Evolutionary conservation across 495 filamentous ascomycete species (phyloP).

Genomic region (Poronia punctata): DNA sequence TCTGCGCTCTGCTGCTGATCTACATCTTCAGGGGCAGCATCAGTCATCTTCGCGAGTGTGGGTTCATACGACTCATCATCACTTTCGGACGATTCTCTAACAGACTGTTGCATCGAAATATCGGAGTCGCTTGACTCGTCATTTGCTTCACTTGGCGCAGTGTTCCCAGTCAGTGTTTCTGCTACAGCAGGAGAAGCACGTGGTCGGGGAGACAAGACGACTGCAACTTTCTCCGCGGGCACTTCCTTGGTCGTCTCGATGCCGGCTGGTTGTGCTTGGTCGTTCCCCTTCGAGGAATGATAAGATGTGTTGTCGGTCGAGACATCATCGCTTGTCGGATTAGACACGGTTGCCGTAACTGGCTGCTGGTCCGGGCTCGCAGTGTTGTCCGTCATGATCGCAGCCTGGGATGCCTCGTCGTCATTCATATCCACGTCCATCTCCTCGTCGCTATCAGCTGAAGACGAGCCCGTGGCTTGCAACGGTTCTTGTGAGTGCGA

Average conservation of each 20-base stretch:
- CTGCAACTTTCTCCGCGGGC: too few relatives aligned
- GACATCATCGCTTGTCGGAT: not conserved
- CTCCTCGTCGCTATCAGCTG: constrained; percentile 6
- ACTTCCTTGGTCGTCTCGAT: too few relatives aligned
- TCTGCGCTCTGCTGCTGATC: not conserved
- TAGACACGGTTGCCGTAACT: not conserved
- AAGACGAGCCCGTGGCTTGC: not conserved
- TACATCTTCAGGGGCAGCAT: not conserved
- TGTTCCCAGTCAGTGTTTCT: not conserved
- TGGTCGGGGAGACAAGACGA: too few relatives aligned
- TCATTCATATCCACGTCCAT: constrained; percentile 14
- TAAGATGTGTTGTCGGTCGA: too few relatives aligned
- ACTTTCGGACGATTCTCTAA: constrained; percentile 4
- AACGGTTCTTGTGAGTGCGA: not conserved
- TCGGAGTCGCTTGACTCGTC: constrained; percentile 1
- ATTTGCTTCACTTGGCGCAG: constrained; percentile 1
- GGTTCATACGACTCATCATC: constrained; percentile 12
- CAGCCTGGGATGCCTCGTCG: constrained; percentile 5
- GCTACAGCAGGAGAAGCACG: too few relatives aligned
- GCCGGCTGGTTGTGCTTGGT: too few relatives aligned
- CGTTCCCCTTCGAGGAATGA: too few relatives aligned
- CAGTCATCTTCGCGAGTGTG: constrained; percentile 5
- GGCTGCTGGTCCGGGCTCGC: not conserved
- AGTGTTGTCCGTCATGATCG: constrained; percentile 2
- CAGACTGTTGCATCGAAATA: constrained; percentile 3